Conservation (phyloP, 2,329 filamentous ascomycete species). For the Monosporascus sp. region DNA sequence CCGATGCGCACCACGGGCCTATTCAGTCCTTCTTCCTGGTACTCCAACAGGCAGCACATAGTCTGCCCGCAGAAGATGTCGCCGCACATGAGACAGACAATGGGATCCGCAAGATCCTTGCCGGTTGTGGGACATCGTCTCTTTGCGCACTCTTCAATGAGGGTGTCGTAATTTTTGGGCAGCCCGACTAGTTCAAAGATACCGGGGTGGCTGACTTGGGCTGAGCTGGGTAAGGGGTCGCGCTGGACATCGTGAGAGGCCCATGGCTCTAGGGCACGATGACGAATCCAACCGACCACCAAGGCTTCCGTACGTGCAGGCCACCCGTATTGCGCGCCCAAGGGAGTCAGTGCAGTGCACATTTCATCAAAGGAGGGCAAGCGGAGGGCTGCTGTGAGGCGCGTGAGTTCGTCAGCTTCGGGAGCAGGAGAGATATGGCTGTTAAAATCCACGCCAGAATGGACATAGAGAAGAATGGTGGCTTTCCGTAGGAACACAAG, state of each 20-base stretch:
- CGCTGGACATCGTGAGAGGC: constrained; percentile 3
- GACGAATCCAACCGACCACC: constrained; percentile 67
- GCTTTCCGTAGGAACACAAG: constrained; percentile 86
- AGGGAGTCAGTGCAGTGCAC: constrained; percentile 53
- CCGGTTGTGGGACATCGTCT: constrained; percentile 81
- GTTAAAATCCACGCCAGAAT: constrained; percentile 83
- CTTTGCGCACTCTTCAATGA: constrained; percentile 87
- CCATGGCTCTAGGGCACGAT: constrained; percentile 42
- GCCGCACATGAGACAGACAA: constrained; percentile 89
- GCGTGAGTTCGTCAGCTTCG: constrained; percentile 71
- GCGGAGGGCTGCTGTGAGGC: constrained; percentile 69
- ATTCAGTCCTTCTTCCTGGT: constrained; percentile 34
- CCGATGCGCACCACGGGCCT: constrained; percentile 52
- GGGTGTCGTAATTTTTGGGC: constrained; percentile 82
- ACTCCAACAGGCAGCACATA: constrained; percentile 75
- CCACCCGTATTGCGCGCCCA: constrained; percentile 42
- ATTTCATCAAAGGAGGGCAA: constrained; percentile 77
- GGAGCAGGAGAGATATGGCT: constrained; percentile 57
- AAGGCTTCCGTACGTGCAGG: constrained; percentile 39
- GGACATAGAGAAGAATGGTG: constrained; percentile 76
- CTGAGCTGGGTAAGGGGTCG: constrained; percentile 31
- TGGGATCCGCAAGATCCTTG: constrained; percentile 85
- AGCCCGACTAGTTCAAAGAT: constrained; percentile 93
- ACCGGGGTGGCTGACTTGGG: constrained; percentile 67
- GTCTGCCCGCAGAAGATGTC: constrained; percentile 96